Percentiles rank a stretch among this genome's conserved stretches.
Conservation (phyloP, 768 basidiomycete genomes). For the Lentinula sp. region DNA sequence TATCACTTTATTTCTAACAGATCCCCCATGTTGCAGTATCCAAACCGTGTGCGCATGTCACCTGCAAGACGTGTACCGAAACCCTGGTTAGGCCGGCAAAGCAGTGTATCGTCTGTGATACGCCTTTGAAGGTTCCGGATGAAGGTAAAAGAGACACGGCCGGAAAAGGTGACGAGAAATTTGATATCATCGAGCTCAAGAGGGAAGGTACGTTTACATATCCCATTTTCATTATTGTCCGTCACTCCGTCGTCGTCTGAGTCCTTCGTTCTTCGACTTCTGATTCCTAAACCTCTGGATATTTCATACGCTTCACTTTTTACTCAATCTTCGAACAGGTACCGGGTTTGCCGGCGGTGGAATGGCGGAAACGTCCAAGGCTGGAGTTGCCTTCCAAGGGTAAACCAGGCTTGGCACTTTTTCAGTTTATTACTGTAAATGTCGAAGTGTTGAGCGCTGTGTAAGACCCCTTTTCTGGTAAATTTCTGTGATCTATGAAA, state of each 20-base stretch:
- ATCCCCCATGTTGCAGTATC: conserved; percentile 41
- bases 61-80: conserved; percentile 88
- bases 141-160: background rate
- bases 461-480: too few species aligned
- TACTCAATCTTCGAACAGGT: conserved; percentile 32
- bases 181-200: conserved; percentile 77
- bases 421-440: too few species aligned
- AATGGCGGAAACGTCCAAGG: conserved; percentile 77
- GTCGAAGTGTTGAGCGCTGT: too few species aligned
- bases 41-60: conserved; percentile 87
- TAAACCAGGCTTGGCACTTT: conserved; percentile 18
- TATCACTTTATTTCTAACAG: background rate
- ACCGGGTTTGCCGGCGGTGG: conserved; percentile 97
- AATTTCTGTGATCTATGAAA: too few species aligned
- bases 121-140: conserved; percentile 24
- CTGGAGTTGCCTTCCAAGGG: conserved; percentile 83
- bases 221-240: background rate
- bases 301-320: background rate
- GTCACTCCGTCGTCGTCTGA: background rate
- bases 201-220: conserved; percentile 62
- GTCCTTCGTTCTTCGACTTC: background rate
- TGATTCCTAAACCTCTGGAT: too few species aligned
- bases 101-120: conserved; percentile 88
- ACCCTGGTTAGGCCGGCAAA: conserved; percentile 72
- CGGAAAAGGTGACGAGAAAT: conserved; percentile 27